Evolutionary conservation across 495 filamentous ascomycete genomes (phyloP), one percentile per base, ranked within the genome.

Genomic region (Neurospora sp.): DNA sequence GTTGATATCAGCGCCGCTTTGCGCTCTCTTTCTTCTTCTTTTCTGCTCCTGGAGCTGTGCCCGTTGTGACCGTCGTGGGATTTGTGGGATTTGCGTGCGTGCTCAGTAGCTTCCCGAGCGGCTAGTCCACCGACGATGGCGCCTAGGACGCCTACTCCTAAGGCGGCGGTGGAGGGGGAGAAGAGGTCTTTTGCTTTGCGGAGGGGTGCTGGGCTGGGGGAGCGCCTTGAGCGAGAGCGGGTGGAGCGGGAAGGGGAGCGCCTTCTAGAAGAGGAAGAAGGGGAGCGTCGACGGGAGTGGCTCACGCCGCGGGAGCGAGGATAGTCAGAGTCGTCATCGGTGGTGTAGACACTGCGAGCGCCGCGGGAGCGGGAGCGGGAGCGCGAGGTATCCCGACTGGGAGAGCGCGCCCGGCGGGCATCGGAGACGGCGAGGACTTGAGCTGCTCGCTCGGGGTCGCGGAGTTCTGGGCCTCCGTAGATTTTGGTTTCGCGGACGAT

Each of bases 101-200:
- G 75, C 23, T 83, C 79, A 46, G 77, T 78, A 0, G 80, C 84
- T 76, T 86, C 82, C 1, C 83, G 66, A 4, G 79, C 83, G 5
- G 83, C 84, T 2, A 86, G 70, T 0, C 85, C 85, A 7, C 85
- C 85, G 0, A 85, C 81, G 5, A 86, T 76, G 5, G 85, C 84
- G 16, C 85, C 85, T 5, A 86, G 73, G 27, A 85, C 79, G 20
- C 83, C 81, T 3, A 82, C 81, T 18, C 84, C 84, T 1, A 86
- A 71, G 0, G 84, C 85, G 0, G 82, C 78, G 4, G 80, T 81
- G 1, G 84, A 82, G 39, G 79, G 74, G 5, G 78, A 81, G 73
- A 86, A 85, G 54, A 62, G 74, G 18, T 60, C 31, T 38, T 39
- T 60, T n/a, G 44, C 31, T 62, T 62, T 62, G 14, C 40, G 20